phyloP scores from a whole-genome alignment of 805 yeast species.

The Ogataea saltuana region DNA sequence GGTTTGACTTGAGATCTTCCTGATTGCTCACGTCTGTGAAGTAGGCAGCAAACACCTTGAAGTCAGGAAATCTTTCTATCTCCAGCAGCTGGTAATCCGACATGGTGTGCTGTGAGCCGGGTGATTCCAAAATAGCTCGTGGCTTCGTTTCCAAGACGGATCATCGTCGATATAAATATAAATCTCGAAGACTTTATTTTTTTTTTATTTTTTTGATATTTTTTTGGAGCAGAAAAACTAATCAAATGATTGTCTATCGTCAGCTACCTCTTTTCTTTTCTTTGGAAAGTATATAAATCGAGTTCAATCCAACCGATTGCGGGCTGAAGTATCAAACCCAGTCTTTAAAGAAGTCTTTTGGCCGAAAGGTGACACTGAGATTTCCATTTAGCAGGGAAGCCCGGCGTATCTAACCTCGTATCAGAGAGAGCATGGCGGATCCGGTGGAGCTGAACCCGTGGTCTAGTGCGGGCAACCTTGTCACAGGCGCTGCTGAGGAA shows the following conservation, averaged over 20 bases:
- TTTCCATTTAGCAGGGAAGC: too few relatives aligned
- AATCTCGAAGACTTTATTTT: too few relatives aligned
- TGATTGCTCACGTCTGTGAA: slow-evolving; percentile 49
- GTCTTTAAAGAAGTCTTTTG: too few relatives aligned
- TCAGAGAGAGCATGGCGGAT: neutral
- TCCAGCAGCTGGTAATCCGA: slow-evolving; percentile 14
- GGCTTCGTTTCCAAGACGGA: too few relatives aligned
- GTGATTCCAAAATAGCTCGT: too few relatives aligned
- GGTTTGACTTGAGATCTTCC: slow-evolving; percentile 43
- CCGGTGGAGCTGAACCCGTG: slow-evolving; percentile 16
- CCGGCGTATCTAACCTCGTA: neutral
- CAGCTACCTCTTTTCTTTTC: too few relatives aligned
- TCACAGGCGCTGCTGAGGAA: too few relatives aligned
- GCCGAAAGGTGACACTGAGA: too few relatives aligned
- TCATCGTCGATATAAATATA: too few relatives aligned
- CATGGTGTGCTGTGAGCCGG: slow-evolving; percentile 4
- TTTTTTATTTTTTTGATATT: neutral
- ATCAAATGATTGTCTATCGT: too few relatives aligned
- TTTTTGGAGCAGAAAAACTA: neutral
- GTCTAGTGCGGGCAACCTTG: slow-evolving; percentile 6
- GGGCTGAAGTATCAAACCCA: too few relatives aligned
- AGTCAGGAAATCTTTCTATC: slow-evolving; percentile 23
- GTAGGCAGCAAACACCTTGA: slow-evolving; percentile 32
- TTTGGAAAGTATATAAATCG: neutral
- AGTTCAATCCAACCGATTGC: too few relatives aligned